phyloP scores from a whole-genome alignment of 2,329 filamentous ascomycete genomes.

The Corniculantispora saksenae region DNA sequence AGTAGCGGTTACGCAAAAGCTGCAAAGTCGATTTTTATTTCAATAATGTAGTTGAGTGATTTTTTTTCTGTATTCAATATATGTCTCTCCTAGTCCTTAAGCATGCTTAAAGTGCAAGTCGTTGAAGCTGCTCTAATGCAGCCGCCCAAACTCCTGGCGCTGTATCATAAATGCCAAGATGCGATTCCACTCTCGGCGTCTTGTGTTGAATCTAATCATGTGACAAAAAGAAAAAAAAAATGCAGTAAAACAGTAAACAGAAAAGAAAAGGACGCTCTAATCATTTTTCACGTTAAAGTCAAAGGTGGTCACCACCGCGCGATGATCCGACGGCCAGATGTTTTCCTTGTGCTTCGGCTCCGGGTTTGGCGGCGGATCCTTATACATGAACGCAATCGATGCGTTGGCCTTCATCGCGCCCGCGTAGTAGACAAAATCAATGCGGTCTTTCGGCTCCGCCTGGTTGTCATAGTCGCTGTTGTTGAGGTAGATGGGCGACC shows the following conservation, averaged over 20 bases:
- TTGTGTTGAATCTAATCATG: neutral
- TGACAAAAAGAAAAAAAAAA: neutral
- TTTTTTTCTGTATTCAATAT: neutral
- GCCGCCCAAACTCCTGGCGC: neutral
- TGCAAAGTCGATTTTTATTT: too few relatives aligned
- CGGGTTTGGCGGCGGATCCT: conserved; percentile 30
- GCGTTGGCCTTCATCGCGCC: conserved; percentile 25
- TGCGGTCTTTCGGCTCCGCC: conserved; percentile 42
- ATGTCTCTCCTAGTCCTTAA: neutral
- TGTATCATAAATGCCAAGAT: neutral
- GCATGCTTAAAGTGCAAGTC: neutral
- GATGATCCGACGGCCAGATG: conserved; percentile 44
- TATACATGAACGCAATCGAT: conserved; percentile 34
- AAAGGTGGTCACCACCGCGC: conserved; percentile 34
- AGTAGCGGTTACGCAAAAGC: too few relatives aligned
- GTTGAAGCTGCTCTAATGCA: neutral
- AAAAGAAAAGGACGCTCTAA: neutral
- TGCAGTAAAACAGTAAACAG: neutral
- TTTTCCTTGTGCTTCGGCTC: conserved; percentile 37
- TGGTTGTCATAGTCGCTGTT: conserved; percentile 30
- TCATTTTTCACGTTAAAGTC: conserved; percentile 16
- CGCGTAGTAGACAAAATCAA: conserved; percentile 45
- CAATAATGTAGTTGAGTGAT: neutral
- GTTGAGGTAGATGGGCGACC: conserved; percentile 40
- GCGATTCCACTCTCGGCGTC: neutral